Conservation (phyloP, 805 yeast species). For the Cyberlindnera japonica region DNA sequence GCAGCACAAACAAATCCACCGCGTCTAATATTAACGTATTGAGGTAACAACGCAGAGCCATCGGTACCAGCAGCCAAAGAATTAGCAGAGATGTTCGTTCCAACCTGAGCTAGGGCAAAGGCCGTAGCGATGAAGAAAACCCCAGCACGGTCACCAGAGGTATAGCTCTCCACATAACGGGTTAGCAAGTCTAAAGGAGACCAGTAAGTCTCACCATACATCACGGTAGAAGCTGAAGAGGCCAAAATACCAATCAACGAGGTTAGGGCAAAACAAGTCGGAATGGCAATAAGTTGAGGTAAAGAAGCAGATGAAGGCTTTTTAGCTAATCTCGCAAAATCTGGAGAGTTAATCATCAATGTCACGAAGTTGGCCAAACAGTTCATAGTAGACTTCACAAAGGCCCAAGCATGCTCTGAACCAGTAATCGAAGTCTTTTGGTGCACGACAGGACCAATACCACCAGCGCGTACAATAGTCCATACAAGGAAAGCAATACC, state of each 20-base stretch:
- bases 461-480: slow-evolving; percentile 78
- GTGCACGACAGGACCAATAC: slow-evolving; percentile 69
- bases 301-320: slow-evolving; percentile 46
- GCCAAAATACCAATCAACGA: slow-evolving; percentile 83
- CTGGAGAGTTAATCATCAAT: slow-evolving; percentile 82
- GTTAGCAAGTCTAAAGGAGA: slow-evolving; percentile 68
- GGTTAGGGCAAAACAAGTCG: slow-evolving; percentile 74
- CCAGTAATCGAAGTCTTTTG: slow-evolving; percentile 53
- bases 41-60: slow-evolving; percentile 62
- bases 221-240: slow-evolving; percentile 67
- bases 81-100: slow-evolving; percentile 73
- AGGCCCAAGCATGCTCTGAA: slow-evolving; percentile 75
- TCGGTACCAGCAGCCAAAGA: slow-evolving; percentile 74
- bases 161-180: slow-evolving; percentile 52
- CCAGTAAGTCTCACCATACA: slow-evolving; percentile 77
- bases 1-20: slow-evolving; percentile 78
- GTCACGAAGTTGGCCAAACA: slow-evolving; percentile 85
- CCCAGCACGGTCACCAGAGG: slow-evolving; percentile 70
- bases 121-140: slow-evolving; percentile 71
- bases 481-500: slow-evolving; percentile 81
- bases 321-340: slow-evolving; percentile 79
- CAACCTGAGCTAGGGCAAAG: slow-evolving; percentile 73
- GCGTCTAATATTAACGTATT: slow-evolving; percentile 68
- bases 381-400: slow-evolving; percentile 74
- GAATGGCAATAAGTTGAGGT: slow-evolving; percentile 66